Conservation (phyloP, 306 rosid species). For the Trifolium repens region DNA sequence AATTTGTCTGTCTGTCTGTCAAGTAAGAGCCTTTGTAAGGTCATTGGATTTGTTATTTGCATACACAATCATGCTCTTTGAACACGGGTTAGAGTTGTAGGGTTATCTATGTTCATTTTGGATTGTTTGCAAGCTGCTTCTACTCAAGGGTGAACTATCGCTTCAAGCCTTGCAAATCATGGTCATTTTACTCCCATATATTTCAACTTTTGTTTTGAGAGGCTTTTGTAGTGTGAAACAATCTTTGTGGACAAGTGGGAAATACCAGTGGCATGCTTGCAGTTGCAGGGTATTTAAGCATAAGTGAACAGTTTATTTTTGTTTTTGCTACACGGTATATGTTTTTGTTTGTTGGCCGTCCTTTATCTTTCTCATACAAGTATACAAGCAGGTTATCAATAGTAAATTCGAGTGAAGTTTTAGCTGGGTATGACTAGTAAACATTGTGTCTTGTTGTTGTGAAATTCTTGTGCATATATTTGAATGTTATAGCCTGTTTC, state of each 20-base stretch:
- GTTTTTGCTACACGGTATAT: not conserved
- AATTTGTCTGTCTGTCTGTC: not conserved
- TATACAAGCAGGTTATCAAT: constrained; percentile 21
- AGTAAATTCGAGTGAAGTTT: constrained; percentile 28
- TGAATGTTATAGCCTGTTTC: constrained; percentile 30
- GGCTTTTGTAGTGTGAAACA: not conserved
- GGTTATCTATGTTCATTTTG: constrained; percentile 26
- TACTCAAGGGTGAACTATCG: constrained; percentile 1
- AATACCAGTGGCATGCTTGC: constrained; percentile 16
- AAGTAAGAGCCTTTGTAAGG: not conserved
- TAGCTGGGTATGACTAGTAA: constrained; percentile 16
- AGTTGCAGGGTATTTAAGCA: constrained; percentile 23
- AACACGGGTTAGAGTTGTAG: constrained; percentile 14
- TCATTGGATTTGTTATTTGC: not conserved
- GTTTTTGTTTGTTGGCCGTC: constrained; percentile 8
- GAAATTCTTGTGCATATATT: constrained; percentile 25
- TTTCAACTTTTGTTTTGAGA: constrained; percentile 13
- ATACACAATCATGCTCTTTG: not conserved
- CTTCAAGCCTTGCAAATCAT: constrained; percentile 8
- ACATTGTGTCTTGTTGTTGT: constrained; percentile 21
- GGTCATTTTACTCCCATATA: constrained; percentile 13
- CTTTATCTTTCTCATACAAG: constrained; percentile 11
- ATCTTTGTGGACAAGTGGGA: not conserved
- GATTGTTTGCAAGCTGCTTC: constrained; percentile 20
- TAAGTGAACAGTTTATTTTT: constrained; percentile 6